A percentile compares a stretch with the other conserved stretches of the same genome.
Evolutionary conservation across 1,284 basidiomycete genomes (phyloP).

Genomic region (Phaffia rhodozyma): DNA sequence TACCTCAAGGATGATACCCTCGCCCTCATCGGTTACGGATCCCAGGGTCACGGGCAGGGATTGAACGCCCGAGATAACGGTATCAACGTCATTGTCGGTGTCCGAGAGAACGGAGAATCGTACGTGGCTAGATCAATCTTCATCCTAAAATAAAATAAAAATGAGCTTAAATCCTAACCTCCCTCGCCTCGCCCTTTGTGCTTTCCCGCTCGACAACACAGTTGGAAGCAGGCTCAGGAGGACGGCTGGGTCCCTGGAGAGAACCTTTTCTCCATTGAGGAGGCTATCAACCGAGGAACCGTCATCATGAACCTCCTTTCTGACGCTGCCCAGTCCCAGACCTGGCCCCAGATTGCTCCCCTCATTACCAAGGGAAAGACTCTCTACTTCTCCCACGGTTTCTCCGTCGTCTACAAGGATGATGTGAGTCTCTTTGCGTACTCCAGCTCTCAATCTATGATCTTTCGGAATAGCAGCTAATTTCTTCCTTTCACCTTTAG

Average conservation of each 20-base stretch:
- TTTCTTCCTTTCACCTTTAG: constrained; percentile 18
- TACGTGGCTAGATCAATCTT: background rate
- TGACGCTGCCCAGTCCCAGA: constrained; percentile 93
- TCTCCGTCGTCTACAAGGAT: constrained; percentile 97
- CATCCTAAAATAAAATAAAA: background rate
- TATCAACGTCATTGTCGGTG: constrained; percentile 96
- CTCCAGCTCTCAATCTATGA: background rate
- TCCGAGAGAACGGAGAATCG: constrained; percentile 82
- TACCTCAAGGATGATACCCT: constrained; percentile 99
- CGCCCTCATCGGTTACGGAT: constrained; percentile 96
- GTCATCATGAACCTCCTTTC: constrained; percentile 99
- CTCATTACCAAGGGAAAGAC: constrained; percentile 99
- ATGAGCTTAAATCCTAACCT: background rate
- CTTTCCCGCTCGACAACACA: constrained; percentile 25
- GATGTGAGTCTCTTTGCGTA: constrained; percentile 41
- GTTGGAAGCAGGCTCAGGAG: constrained; percentile 88
- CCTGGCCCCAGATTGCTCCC: constrained; percentile 78
- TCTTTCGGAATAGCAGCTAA: background rate
- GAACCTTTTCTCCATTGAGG: constrained; percentile 96
- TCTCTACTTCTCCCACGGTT: constrained; percentile 99
- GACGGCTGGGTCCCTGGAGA: constrained; percentile 99
- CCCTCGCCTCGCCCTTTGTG: background rate
- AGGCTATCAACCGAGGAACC: constrained; percentile 88
- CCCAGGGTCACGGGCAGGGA: constrained; percentile 97
- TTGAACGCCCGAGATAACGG: constrained; percentile 98